These are phyloP conservation scores for Trichoderma koningiopsis DNA, from an alignment of 2,329 filamentous ascomycete genomes.

Conservation along the genomic window DNA sequence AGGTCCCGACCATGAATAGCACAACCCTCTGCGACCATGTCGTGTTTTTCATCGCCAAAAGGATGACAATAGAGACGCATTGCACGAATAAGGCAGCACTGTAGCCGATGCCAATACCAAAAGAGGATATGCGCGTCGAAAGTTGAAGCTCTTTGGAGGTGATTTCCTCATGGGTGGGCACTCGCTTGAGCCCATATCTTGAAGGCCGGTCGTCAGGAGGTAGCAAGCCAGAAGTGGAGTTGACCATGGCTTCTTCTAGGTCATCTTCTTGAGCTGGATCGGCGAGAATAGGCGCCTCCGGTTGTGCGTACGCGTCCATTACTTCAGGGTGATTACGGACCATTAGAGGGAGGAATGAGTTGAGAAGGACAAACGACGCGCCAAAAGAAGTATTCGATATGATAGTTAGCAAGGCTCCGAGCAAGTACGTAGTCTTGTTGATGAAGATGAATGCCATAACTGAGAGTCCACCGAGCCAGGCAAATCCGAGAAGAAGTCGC, in stretches of 20 bases:
- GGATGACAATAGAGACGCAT: slow-evolving; percentile 74
- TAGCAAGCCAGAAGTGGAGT: slow-evolving; percentile 54
- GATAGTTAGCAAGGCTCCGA: slow-evolving; percentile 83
- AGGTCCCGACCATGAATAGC: slow-evolving; percentile 80
- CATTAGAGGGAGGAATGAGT: slow-evolving; percentile 89
- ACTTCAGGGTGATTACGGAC: slow-evolving; percentile 77
- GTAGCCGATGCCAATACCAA: slow-evolving; percentile 93
- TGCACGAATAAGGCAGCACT: slow-evolving; percentile 83
- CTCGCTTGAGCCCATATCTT: slow-evolving; percentile 41
- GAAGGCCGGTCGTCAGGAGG: slow-evolving; percentile 32
- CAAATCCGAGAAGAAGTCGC: slow-evolving; percentile 82
- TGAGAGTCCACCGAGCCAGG: slow-evolving; percentile 73
- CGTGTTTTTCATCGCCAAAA: slow-evolving; percentile 72
- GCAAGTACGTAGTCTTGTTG: slow-evolving; percentile 71
- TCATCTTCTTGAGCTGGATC: slow-evolving; percentile 37
- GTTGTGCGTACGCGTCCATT: slow-evolving; percentile 34
- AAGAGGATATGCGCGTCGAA: slow-evolving; percentile 88
- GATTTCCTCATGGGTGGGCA: slow-evolving; percentile 50
- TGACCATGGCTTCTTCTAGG: slow-evolving; percentile 36
- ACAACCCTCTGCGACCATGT: slow-evolving; percentile 86
- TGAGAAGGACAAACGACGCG: slow-evolving; percentile 90
- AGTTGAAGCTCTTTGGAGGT: slow-evolving; percentile 72
- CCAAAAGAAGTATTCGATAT: slow-evolving; percentile 93
- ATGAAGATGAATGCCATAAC: slow-evolving; percentile 90
- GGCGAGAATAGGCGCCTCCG: slow-evolving; percentile 37